Conservation (phyloP, 768 basidiomycete genomes). For the Tricholoma furcatifolium region DNA sequence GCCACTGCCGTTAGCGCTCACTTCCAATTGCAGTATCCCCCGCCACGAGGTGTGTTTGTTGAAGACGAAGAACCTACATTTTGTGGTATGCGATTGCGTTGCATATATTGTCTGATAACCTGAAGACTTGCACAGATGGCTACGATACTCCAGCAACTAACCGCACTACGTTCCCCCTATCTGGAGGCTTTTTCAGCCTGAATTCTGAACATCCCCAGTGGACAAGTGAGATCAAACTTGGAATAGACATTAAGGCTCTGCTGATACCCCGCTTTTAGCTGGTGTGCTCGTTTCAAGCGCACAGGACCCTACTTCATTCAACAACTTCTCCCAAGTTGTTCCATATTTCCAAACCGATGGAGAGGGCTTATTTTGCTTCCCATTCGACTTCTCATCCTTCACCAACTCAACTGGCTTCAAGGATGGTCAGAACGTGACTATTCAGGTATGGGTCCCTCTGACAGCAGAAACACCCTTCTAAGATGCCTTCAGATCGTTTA, state of each 20-base stretch:
- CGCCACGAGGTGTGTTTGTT: constrained; percentile 68
- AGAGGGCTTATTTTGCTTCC: constrained; percentile 66
- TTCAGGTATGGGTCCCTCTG: constrained; percentile 42
- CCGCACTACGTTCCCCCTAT: constrained; percentile 70
- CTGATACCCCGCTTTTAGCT: constrained; percentile 29
- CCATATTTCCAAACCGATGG: constrained; percentile 50
- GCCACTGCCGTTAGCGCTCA: constrained; percentile 58
- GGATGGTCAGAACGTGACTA: constrained; percentile 71
- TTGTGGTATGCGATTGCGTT: constrained; percentile 53
- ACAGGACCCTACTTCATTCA: constrained; percentile 40
- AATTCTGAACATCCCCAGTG: constrained; percentile 66
- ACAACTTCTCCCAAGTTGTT: constrained; percentile 55
- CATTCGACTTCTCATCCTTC: constrained; percentile 52
- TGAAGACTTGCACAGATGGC: constrained; percentile 48
- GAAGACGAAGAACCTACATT: constrained; percentile 56
- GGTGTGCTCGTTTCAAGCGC: constrained; percentile 54
- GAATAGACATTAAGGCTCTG: constrained; percentile 8
- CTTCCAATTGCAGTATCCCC: constrained; percentile 78
- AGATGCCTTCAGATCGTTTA: constrained; percentile 45
- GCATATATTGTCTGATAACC: not conserved
- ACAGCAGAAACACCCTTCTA: not conserved
- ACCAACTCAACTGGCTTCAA: constrained; percentile 48
- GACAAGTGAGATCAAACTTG: constrained; percentile 41
- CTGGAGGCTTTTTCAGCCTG: constrained; percentile 55
- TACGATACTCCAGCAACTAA: constrained; percentile 50